These are phyloP conservation scores for Trichoderma atrobrunneum DNA, from an alignment of 2,329 filamentous ascomycete genomes.

Conservation along the genomic window DNA sequence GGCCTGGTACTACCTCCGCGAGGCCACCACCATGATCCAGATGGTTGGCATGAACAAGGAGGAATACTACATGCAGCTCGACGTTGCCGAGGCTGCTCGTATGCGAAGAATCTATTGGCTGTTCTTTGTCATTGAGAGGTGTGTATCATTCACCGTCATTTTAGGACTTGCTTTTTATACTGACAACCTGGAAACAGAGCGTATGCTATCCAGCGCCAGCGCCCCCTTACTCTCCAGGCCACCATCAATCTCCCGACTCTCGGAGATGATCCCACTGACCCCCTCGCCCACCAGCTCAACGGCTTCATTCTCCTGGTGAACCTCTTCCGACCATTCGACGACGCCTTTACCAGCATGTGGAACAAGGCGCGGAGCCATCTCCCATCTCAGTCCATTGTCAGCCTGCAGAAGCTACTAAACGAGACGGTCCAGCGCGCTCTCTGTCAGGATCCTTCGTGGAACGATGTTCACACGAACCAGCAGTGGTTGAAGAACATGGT, in stretches of 20 bases:
- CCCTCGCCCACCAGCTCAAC: constrained; percentile 50
- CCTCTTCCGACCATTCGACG: constrained; percentile 65
- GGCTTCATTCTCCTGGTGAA: constrained; percentile 60
- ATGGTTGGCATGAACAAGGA: constrained; percentile 61
- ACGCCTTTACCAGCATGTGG: constrained; percentile 62
- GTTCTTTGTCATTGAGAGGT: constrained; percentile 69
- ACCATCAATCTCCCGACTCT: constrained; percentile 64
- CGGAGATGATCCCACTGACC: constrained; percentile 58
- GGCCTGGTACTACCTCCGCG: constrained; percentile 76
- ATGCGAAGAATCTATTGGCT: constrained; percentile 71
- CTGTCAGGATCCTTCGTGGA: constrained; percentile 51
- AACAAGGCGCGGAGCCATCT: constrained; percentile 61
- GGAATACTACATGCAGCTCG: constrained; percentile 58
- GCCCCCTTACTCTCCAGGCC: constrained; percentile 67
- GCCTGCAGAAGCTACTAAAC: constrained; percentile 61
- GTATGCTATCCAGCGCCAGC: constrained; percentile 68
- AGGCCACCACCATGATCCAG: constrained; percentile 68
- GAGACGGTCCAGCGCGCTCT: constrained; percentile 53
- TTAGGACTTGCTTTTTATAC: not conserved
- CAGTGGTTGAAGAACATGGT: constrained; percentile 63
- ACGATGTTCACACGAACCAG: constrained; percentile 58
- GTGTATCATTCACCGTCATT: constrained; percentile 24
- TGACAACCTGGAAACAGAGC: constrained; percentile 42
- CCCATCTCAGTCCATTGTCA: constrained; percentile 53
- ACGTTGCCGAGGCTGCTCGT: constrained; percentile 58